A percentile compares a stretch with the other conserved stretches of the same genome.
These are phyloP conservation scores for Mycotypha africana DNA, from an alignment of 371 early-diverging fungal species.

Conservation along the genomic window DNA sequence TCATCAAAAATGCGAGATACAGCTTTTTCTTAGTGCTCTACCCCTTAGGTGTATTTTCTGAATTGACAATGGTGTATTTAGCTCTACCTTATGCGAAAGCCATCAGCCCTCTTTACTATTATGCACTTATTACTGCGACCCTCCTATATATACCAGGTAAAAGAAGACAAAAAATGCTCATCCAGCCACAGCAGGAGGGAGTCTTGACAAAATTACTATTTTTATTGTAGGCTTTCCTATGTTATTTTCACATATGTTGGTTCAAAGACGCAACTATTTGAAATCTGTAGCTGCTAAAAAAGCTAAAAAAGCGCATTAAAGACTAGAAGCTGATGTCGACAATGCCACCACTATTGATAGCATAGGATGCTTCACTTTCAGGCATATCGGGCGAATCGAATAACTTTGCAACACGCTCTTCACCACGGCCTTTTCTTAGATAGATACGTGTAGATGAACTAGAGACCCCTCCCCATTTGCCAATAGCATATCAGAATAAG, in stretches of 20 bases:
- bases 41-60: slow-evolving; percentile 85
- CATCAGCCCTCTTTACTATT: slow-evolving; percentile 47
- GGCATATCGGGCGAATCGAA: slow-evolving; percentile 89
- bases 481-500: too few species aligned
- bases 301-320: too few species aligned
- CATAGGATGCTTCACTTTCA: slow-evolving; percentile 67
- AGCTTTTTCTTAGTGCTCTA: slow-evolving; percentile 88
- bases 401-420: slow-evolving; percentile 82
- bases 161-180: not conserved
- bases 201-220: not conserved
- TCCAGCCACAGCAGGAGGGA: too few species aligned
- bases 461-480: too few species aligned
- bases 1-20: slow-evolving; percentile 72
- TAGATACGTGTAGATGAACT: slow-evolving; percentile 67
- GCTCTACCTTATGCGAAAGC: slow-evolving; percentile 63
- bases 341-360: slow-evolving; percentile 32
- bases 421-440: slow-evolving; percentile 84
- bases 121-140: slow-evolving; percentile 46
- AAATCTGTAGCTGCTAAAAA: too few species aligned
- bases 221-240: slow-evolving; percentile 73
- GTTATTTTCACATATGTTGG: slow-evolving; percentile 89
- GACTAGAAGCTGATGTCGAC: slow-evolving; percentile 17
- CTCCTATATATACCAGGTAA: slow-evolving; percentile 72
- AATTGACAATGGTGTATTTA: slow-evolving; percentile 71
- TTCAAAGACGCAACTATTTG: slow-evolving; percentile 77